Evolutionary conservation across 2,329 filamentous ascomycete genomes (phyloP).

Genomic region (Aspergillus tanneri): DNA sequence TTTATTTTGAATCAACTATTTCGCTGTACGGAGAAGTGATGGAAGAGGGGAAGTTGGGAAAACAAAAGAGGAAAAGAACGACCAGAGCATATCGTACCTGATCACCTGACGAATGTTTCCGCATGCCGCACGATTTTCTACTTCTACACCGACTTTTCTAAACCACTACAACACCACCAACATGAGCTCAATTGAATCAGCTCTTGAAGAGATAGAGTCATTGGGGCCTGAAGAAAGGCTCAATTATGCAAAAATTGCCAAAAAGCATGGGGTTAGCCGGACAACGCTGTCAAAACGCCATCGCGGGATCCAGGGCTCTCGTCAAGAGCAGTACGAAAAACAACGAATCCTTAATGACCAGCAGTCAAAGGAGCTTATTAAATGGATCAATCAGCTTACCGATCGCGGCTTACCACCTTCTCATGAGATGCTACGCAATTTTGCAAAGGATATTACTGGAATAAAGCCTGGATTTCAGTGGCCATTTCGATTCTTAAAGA

Average conservation of each 20-base stretch:
- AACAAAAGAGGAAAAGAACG: too few species aligned
- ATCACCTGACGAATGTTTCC: too few species aligned
- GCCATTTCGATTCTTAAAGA: neutral
- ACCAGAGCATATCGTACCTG: too few species aligned
- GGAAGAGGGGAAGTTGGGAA: too few species aligned
- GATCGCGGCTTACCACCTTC: neutral
- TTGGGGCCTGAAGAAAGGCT: neutral
- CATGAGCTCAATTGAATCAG: neutral
- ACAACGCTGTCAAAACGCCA: neutral
- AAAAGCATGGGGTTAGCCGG: neutral
- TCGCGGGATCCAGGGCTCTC: neutral
- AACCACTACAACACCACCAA: too few species aligned
- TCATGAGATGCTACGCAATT: neutral
- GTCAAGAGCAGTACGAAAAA: neutral
- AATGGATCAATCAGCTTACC: neutral
- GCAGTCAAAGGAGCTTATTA: neutral
- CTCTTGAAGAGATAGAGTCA: neutral
- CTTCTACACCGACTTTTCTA: too few species aligned
- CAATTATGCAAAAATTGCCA: neutral
- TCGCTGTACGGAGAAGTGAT: too few species aligned
- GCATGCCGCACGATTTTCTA: too few species aligned
- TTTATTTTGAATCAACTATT: too few species aligned
- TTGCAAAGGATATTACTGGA: neutral
- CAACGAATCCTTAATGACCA: neutral
- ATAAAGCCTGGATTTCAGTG: neutral